Conservation (phyloP, 2,329 filamentous ascomycete genomes). For the Aspergillus tanneri region DNA sequence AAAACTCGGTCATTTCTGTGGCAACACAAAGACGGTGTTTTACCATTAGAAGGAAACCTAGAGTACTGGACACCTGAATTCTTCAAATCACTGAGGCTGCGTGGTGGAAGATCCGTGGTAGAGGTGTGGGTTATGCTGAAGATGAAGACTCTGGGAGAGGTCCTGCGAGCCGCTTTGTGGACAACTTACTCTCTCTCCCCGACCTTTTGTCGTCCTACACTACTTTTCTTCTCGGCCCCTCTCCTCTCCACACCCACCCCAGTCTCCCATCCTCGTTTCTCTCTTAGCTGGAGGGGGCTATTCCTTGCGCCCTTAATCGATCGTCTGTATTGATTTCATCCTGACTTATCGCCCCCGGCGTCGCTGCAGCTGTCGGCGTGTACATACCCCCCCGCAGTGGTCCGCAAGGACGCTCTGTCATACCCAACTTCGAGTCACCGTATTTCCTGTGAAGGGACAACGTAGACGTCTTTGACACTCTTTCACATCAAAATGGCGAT, state of each 20-base stretch:
- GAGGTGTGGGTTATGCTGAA: slow-evolving; percentile 19
- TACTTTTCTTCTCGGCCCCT: slow-evolving; percentile 8
- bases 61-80: background rate
- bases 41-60: background rate
- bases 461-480: slow-evolving; percentile 38
- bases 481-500: slow-evolving; percentile 69
- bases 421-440: slow-evolving; percentile 13
- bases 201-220: slow-evolving; percentile 19
- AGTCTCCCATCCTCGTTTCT: background rate
- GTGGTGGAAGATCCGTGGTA: background rate
- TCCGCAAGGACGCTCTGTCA: slow-evolving; percentile 16
- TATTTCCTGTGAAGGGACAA: slow-evolving; percentile 35
- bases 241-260: slow-evolving; percentile 3
- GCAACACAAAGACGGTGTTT: too few species aligned
- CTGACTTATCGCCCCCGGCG: slow-evolving; percentile 6
- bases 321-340: background rate
- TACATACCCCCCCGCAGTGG: slow-evolving; percentile 37
- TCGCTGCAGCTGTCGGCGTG: slow-evolving; percentile 29
- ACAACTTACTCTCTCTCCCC: slow-evolving; percentile 24
- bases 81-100: background rate
- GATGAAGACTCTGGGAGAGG: background rate
- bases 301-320: background rate
- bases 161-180: slow-evolving; percentile 26
- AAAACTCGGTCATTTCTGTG: too few species aligned
- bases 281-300: slow-evolving; percentile 2